These are phyloP conservation scores for Candida hungchunana DNA, from an alignment of 805 yeast species.

Conservation along the genomic window DNA sequence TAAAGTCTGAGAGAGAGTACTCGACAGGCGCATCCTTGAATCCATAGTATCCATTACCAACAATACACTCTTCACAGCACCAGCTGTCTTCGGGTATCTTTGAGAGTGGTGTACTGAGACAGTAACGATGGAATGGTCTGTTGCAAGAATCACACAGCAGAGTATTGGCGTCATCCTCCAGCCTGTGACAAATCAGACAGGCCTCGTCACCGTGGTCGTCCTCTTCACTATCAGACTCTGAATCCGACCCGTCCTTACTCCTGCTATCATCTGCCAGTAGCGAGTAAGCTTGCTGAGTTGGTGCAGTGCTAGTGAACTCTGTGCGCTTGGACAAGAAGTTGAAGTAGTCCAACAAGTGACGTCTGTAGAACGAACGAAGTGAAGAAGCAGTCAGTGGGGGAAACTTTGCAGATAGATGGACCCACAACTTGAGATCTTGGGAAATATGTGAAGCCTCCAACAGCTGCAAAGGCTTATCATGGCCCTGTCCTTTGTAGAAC, in stretches of 20 bases:
- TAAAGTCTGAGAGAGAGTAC: constrained; percentile 59
- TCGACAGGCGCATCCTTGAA: constrained; percentile 63
- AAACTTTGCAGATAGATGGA: constrained; percentile 16
- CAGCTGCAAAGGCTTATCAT: constrained; percentile 8
- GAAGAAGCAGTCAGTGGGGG: too few species aligned
- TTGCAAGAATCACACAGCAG: constrained; percentile 75
- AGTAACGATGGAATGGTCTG: constrained; percentile 59
- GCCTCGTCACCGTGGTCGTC: constrained; percentile 31
- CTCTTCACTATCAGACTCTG: constrained; percentile 19
- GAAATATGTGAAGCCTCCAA: constrained; percentile 12
- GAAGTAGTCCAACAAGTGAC: constrained; percentile 30
- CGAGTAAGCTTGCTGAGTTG: constrained; percentile 30
- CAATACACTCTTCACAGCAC: constrained; percentile 81
- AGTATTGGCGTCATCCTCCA: constrained; percentile 42
- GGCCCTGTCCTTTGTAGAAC: constrained; percentile 12
- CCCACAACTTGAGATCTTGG: constrained; percentile 28
- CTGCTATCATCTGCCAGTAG: constrained; percentile 19
- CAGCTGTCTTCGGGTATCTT: constrained; percentile 57
- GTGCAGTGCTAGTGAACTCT: constrained; percentile 20
- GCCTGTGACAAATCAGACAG: constrained; percentile 46
- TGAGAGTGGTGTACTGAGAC: constrained; percentile 55
- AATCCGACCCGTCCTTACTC: not conserved
- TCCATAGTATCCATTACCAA: constrained; percentile 85
- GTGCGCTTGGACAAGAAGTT: constrained; percentile 28
- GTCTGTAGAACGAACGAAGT: constrained; percentile 25